These are phyloP conservation scores for Diaporthe aspalathi DNA, from an alignment of 2,329 filamentous ascomycete genomes.

Conservation along the genomic window DNA sequence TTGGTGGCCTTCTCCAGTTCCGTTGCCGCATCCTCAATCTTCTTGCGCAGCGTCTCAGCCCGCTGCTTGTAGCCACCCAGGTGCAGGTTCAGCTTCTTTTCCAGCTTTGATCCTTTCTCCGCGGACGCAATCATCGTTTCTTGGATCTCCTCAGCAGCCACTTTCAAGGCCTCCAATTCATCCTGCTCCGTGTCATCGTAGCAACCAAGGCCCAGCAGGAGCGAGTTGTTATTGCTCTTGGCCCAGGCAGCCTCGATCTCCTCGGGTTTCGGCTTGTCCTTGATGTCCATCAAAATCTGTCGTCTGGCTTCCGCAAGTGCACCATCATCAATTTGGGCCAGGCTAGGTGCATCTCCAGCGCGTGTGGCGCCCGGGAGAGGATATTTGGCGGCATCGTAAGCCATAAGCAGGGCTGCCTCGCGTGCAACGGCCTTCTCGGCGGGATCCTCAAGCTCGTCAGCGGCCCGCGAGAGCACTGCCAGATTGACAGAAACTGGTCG, in stretches of 20 bases:
- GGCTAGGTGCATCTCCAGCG: conserved; percentile 67
- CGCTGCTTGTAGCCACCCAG: conserved; percentile 92
- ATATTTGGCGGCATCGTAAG: conserved; percentile 81
- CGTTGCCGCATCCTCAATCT: conserved; percentile 79
- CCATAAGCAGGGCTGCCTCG: conserved; percentile 84
- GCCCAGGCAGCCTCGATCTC: conserved; percentile 67
- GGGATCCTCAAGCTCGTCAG: conserved; percentile 70
- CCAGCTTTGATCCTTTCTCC: conserved; percentile 84
- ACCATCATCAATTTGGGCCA: conserved; percentile 77
- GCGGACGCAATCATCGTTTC: conserved; percentile 79
- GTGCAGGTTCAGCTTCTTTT: conserved; percentile 91
- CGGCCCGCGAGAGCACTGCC: conserved; percentile 72
- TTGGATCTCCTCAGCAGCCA: conserved; percentile 81
- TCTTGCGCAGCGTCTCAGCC: conserved; percentile 81
- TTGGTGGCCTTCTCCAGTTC: conserved; percentile 79
- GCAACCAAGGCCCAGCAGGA: conserved; percentile 83
- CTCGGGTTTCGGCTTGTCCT: conserved; percentile 58
- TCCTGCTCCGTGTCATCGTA: conserved; percentile 83
- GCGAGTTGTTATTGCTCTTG: conserved; percentile 62
- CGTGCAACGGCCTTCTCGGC: conserved; percentile 77
- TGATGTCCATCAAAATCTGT: conserved; percentile 78
- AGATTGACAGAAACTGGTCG: conserved; percentile 81
- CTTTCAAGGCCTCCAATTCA: conserved; percentile 71
- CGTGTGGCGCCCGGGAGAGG: conserved; percentile 76
- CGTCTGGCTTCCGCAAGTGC: conserved; percentile 80